Conservation (phyloP, 495 filamentous ascomycete genomes). For the Daldinia childiae region DNA sequence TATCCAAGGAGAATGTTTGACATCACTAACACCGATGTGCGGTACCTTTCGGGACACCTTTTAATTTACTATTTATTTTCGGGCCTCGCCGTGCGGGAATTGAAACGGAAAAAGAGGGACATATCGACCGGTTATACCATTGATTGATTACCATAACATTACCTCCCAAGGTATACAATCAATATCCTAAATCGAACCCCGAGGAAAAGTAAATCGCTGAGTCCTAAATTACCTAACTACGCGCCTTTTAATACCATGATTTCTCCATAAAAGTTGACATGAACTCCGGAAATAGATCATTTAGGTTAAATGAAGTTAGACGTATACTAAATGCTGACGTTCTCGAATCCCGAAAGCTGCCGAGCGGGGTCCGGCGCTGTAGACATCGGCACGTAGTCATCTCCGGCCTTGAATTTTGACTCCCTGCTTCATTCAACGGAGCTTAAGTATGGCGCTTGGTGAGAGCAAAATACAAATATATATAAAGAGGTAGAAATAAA, state of each 20-base stretch:
- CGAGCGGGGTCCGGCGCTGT: constrained; percentile 24
- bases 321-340: background rate
- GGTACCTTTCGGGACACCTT: background rate
- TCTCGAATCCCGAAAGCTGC: constrained; percentile 14
- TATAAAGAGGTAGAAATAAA: background rate
- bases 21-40: background rate
- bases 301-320: constrained; percentile 22
- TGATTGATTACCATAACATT: background rate
- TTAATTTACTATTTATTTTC: constrained; percentile 1
- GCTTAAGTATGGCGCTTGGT: background rate
- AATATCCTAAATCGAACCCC: constrained; percentile 18
- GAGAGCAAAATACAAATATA: background rate
- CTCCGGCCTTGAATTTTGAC: constrained; percentile 4
- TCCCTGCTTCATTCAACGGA: constrained; percentile 13
- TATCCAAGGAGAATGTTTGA: background rate
- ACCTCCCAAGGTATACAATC: background rate
- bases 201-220: constrained; percentile 25
- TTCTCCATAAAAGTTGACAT: constrained; percentile 7
- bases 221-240: constrained; percentile 15
- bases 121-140: background rate
- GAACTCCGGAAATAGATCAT: background rate
- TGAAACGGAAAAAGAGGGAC: background rate
- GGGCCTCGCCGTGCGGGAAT: constrained; percentile 16
- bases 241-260: constrained; percentile 5
- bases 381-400: constrained; percentile 11